Conservation (phyloP, 1,284 basidiomycete species). For the Takashimella koratensis region DNA sequence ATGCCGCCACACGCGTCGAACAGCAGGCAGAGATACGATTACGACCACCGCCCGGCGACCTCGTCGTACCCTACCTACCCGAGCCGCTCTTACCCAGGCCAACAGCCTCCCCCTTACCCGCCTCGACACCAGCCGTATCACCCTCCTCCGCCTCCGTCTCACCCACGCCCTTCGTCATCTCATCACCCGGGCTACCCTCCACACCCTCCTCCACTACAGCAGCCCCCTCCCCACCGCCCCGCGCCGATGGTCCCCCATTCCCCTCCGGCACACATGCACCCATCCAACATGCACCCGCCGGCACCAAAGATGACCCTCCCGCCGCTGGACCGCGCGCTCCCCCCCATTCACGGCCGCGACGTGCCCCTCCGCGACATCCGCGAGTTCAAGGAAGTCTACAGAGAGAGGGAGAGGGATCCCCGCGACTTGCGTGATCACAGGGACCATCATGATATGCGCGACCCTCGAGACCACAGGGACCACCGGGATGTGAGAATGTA, state of each 20-base stretch:
- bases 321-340: not conserved
- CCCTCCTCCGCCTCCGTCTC: not conserved
- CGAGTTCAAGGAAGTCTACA: constrained; percentile 1
- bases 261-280: not conserved
- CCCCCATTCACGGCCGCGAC: not conserved
- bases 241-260: not conserved
- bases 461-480: not conserved
- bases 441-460: constrained; percentile 1
- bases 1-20: no score
- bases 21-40: no score
- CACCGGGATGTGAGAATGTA: not conserved
- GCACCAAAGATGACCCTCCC: not conserved
- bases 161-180: not conserved
- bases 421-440: constrained; percentile 1
- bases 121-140: not conserved
- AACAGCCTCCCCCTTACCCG: no score
- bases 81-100: no score
- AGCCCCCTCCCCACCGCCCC: not conserved
- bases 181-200: not conserved
- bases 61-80: no score
- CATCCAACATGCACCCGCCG: not conserved
- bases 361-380: constrained; percentile 7
- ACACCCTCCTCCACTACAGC: not conserved
- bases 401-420: constrained; percentile 3
- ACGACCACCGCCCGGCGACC: not conserved